These are phyloP conservation scores for Cyberlindnera maritima DNA, from an alignment of 805 yeast species.

Conservation along the genomic window DNA sequence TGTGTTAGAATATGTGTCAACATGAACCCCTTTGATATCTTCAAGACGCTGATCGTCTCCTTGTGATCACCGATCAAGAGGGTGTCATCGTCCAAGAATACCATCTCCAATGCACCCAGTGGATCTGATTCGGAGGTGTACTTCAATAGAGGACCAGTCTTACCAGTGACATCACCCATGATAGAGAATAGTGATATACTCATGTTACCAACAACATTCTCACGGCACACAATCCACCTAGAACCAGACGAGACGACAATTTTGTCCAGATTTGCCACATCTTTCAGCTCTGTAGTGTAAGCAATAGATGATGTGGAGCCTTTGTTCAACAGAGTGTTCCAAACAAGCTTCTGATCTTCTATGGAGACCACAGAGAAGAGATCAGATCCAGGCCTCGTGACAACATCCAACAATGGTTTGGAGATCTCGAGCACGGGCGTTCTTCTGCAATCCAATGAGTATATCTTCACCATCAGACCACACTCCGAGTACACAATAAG, in stretches of 20 bases:
- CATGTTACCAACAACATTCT: conserved; percentile 6
- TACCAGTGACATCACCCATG: conserved; percentile 11
- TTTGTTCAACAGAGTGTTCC: conserved; percentile 2
- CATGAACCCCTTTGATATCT: conserved; percentile 11
- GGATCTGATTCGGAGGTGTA: conserved; percentile 11
- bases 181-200: conserved; percentile 9
- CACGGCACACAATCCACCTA: conserved; percentile 15
- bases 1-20: conserved; percentile 1
- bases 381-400: conserved; percentile 3
- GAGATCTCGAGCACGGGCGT: conserved; percentile 10
- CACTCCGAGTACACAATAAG: conserved; percentile 12
- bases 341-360: not conserved
- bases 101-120: conserved; percentile 7
- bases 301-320: conserved; percentile 6
- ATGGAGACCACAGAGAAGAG: conserved; percentile 2
- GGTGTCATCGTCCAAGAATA: conserved; percentile 16
- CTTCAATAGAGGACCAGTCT: conserved; percentile 5
- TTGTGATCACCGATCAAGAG: conserved; percentile 17
- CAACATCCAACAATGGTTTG: conserved; percentile 13
- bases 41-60: conserved; percentile 9
- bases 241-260: conserved; percentile 9
- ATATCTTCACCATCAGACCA: conserved; percentile 13
- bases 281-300: conserved; percentile 8
- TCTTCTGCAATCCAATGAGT: conserved; percentile 14
- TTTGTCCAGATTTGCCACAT: not conserved